Percentiles rank a stretch among this genome's conserved stretches.
phyloP scores from a whole-genome alignment of 2,329 filamentous ascomycete genomes.

The Xylaria sp. region DNA sequence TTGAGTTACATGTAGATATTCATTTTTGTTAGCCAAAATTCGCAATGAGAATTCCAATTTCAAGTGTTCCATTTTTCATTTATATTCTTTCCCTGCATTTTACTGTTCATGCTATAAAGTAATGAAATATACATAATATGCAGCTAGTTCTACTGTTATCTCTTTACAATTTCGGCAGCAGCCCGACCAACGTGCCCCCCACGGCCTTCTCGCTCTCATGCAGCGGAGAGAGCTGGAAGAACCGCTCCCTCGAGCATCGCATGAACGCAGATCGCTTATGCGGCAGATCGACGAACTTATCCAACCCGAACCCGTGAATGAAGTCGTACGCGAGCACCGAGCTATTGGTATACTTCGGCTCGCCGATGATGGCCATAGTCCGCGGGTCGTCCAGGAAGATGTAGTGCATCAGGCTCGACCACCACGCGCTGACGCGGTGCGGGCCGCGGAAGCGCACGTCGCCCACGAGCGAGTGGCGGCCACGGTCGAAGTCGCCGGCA shows the following conservation, averaged over 20 bases:
- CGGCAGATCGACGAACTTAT: slow-evolving; percentile 77
- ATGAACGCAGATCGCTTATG: slow-evolving; percentile 78
- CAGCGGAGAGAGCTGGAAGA: slow-evolving; percentile 75
- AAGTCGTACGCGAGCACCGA: slow-evolving; percentile 80
- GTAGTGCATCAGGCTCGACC: slow-evolving; percentile 71
- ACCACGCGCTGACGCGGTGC: slow-evolving; percentile 71
- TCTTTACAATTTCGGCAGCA: slow-evolving; percentile 64
- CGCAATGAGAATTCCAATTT: slow-evolving; percentile 5
- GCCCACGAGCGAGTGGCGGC: slow-evolving; percentile 68
- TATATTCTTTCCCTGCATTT: not conserved
- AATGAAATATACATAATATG: not conserved
- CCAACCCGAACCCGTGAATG: slow-evolving; percentile 76
- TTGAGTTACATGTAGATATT: slow-evolving; percentile 2
- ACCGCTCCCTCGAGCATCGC: slow-evolving; percentile 72
- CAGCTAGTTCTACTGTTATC: not conserved
- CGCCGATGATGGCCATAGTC: slow-evolving; percentile 69
- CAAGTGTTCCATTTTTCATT: not conserved
- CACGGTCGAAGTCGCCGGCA: slow-evolving; percentile 67
- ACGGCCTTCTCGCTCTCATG: slow-evolving; percentile 67
- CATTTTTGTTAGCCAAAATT: not conserved
- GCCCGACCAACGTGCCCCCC: slow-evolving; percentile 63
- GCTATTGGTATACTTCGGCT: slow-evolving; percentile 77
- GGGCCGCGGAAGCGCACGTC: slow-evolving; percentile 70
- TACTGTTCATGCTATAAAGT: not conserved
- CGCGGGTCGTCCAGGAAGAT: slow-evolving; percentile 70